These are phyloP conservation scores for Durotheca rogersii DNA, from an alignment of 495 filamentous ascomycete genomes.

Conservation along the genomic window DNA sequence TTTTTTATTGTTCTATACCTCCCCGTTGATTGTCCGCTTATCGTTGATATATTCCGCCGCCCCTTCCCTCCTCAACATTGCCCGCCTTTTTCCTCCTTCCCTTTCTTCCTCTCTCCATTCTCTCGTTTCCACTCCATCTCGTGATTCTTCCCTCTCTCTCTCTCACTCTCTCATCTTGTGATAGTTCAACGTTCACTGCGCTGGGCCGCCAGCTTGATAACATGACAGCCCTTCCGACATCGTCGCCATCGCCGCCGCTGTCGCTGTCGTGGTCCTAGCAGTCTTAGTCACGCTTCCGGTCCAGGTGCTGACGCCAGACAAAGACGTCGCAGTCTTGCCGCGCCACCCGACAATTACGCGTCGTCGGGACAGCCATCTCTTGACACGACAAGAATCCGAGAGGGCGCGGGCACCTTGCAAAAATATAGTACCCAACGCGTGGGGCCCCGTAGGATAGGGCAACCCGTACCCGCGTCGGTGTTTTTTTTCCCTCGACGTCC, in stretches of 20 bases:
- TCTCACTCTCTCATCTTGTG: too few relatives aligned
- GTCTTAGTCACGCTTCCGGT: background rate
- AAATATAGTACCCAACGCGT: too few relatives aligned
- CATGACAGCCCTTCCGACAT: constrained; percentile 13
- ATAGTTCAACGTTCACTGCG: too few relatives aligned
- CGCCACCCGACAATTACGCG: background rate
- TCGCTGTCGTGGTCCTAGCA: constrained; percentile 1
- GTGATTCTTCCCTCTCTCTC: too few relatives aligned
- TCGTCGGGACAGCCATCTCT: background rate
- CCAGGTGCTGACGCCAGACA: background rate
- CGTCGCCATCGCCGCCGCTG: constrained; percentile 12
- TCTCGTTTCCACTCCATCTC: constrained; percentile 1
- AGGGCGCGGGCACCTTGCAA: too few relatives aligned
- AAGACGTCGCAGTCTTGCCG: background rate
- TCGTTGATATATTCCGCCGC: constrained; percentile 1
- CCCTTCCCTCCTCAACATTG: constrained; percentile 11
- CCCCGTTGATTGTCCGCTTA: constrained; percentile 11
- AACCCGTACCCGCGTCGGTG: too few relatives aligned
- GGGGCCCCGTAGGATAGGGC: too few relatives aligned
- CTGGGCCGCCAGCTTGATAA: too few relatives aligned
- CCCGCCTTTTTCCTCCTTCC: background rate
- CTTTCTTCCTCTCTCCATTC: constrained; percentile 2
- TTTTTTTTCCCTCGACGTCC: constrained; percentile 1
- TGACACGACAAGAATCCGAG: too few relatives aligned
- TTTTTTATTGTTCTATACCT: too few relatives aligned